Conservation (phyloP, 2,329 filamentous ascomycete species). For the Penicillium freii region DNA sequence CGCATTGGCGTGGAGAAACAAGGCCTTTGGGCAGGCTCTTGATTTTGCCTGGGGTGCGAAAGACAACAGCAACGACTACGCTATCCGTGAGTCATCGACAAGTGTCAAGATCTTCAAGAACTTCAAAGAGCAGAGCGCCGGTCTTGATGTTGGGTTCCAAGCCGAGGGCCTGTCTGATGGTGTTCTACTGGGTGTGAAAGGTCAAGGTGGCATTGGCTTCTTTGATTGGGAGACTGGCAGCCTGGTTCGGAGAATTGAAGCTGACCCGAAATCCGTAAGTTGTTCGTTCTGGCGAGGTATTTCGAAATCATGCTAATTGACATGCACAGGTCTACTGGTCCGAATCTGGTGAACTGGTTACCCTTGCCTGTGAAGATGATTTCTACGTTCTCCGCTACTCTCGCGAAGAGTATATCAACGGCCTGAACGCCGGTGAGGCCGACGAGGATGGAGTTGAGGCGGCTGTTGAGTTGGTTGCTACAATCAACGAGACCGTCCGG, state of each 20-base stretch:
- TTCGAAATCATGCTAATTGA: conserved; percentile 14
- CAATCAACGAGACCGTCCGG: conserved; percentile 88
- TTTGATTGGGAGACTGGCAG: conserved; percentile 93
- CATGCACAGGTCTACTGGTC: conserved; percentile 84
- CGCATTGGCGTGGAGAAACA: conserved; percentile 92
- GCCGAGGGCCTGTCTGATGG: conserved; percentile 89
- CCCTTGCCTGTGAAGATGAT: conserved; percentile 89
- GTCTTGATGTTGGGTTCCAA: conserved; percentile 91
- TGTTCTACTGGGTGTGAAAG: conserved; percentile 87
- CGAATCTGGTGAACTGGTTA: conserved; percentile 88
- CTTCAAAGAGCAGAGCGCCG: conserved; percentile 86
- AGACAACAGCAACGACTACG: conserved; percentile 97
- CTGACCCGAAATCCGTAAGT: conserved; percentile 61
- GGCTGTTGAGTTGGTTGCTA: conserved; percentile 93
- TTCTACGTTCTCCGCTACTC: conserved; percentile 94
- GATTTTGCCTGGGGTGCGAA: conserved; percentile 98
- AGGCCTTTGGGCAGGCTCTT: conserved; percentile 90
- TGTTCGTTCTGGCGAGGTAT: neutral
- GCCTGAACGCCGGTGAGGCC: conserved; percentile 74
- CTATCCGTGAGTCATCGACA: conserved; percentile 89
- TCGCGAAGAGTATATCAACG: conserved; percentile 81
- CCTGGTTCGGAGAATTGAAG: conserved; percentile 88
- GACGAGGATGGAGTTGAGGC: conserved; percentile 92
- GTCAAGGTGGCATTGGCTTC: conserved; percentile 90
- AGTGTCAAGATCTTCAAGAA: conserved; percentile 98